Percentiles rank a stretch among this genome's conserved stretches.
Conservation (phyloP, 805 yeast species). For the Ogataea nonfermentans region DNA sequence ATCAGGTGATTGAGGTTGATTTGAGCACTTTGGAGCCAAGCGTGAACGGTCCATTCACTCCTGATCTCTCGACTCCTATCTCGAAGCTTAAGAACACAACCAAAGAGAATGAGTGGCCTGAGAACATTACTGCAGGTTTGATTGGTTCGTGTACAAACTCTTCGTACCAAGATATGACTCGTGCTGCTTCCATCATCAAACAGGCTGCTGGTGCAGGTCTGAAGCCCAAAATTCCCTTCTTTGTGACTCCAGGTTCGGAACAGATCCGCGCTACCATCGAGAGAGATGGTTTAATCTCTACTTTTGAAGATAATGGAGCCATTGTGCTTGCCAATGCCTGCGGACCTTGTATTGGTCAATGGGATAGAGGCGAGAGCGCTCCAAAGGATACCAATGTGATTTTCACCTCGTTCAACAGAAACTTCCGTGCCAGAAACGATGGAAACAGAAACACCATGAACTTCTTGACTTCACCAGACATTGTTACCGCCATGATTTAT, state of each 20-base stretch:
- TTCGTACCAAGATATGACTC: conserved; percentile 96
- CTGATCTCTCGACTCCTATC: conserved; percentile 95
- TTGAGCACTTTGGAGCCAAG: conserved; percentile 89
- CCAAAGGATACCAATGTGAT: conserved; percentile 95
- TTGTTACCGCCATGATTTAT: conserved; percentile 92
- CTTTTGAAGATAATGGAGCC: conserved; percentile 91
- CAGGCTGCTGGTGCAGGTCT: conserved; percentile 91
- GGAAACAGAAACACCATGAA: conserved; percentile 98
- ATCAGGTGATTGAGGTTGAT: conserved; percentile 88
- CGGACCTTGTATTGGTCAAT: conserved; percentile 99
- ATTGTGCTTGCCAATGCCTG: conserved; percentile 95
- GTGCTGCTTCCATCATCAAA: conserved; percentile 88
- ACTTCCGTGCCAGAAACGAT: conserved; percentile 96
- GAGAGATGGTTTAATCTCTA: conserved; percentile 88
- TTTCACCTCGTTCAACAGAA: conserved; percentile 96
- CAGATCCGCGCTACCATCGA: conserved; percentile 98
- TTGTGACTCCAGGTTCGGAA: conserved; percentile 97
- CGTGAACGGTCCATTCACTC: conserved; percentile 97
- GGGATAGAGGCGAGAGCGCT: conserved; percentile 89
- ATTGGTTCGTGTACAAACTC: conserved; percentile 99
- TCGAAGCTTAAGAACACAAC: conserved; percentile 85
- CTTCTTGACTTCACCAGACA: conserved; percentile 95
- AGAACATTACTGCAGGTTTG: conserved; percentile 87
- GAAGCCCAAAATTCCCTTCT: conserved; percentile 86
- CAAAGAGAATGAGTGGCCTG: conserved; percentile 86